A percentile compares a stretch with the other conserved stretches of the same genome.
These are phyloP conservation scores for Phytophthora fragariae DNA, from an alignment of 352 stramenopile genomes.

Conservation along the genomic window DNA sequence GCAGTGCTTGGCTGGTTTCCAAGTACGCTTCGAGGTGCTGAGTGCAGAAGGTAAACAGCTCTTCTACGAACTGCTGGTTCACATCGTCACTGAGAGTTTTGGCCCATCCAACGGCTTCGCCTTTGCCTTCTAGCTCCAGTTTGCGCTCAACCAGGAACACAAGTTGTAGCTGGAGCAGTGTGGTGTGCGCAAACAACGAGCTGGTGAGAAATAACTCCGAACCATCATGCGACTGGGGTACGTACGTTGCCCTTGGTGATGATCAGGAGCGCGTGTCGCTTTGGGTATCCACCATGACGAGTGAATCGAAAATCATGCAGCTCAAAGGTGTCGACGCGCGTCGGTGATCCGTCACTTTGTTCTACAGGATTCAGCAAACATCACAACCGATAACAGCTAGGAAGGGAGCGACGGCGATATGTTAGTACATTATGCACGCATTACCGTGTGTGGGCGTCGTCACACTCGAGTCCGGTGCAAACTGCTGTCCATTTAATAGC, in stretches of 20 bases:
- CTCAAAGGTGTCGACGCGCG: slow-evolving; percentile 33
- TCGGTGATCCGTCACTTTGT: slow-evolving; percentile 12
- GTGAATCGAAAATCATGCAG: slow-evolving; percentile 49
- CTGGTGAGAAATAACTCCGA: not conserved
- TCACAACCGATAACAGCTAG: not conserved
- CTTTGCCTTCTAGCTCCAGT: slow-evolving; percentile 23
- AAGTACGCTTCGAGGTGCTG: slow-evolving; percentile 24
- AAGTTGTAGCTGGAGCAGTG: slow-evolving; percentile 42
- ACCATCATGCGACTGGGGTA: not conserved
- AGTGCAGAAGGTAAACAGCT: slow-evolving; percentile 19
- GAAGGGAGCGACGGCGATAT: not conserved
- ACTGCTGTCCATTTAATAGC: slow-evolving; percentile 29
- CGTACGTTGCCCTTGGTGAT: slow-evolving; percentile 44
- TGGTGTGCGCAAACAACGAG: not conserved
- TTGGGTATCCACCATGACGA: slow-evolving; percentile 46
- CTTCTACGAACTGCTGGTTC: slow-evolving; percentile 10
- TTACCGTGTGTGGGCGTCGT: slow-evolving; percentile 1
- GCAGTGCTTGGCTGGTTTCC: slow-evolving; percentile 2
- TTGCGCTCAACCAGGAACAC: slow-evolving; percentile 47
- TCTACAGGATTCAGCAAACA: not conserved
- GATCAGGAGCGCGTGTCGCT: slow-evolving; percentile 42
- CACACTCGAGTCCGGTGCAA: slow-evolving; percentile 16
- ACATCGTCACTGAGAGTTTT: slow-evolving; percentile 15
- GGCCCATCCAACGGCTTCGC: slow-evolving; percentile 13
- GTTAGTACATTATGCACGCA: not conserved